Evolutionary conservation across 2,329 filamentous ascomycete genomes (phyloP).

Genomic region (Coleophoma crateriformis): DNA sequence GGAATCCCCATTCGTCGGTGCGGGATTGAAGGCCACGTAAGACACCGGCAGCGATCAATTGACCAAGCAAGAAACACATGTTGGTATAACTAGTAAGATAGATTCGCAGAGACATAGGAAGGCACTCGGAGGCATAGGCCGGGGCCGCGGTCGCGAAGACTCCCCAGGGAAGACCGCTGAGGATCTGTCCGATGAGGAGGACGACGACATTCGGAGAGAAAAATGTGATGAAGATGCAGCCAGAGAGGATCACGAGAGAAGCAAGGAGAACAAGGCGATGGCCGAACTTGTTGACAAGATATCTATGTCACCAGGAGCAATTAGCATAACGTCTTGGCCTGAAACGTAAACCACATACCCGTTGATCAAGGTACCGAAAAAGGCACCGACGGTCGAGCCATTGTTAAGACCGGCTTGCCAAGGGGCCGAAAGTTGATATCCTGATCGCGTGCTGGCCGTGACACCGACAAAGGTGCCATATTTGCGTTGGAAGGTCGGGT

Average conservation of each 20-base stretch:
- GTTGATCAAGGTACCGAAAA: constrained; percentile 40
- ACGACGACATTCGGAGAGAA: constrained; percentile 38
- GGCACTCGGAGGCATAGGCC: constrained; percentile 17
- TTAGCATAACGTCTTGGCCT: too few relatives aligned
- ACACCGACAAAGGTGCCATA: constrained; percentile 25
- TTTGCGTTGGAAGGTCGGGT: constrained; percentile 21
- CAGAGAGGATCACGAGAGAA: constrained; percentile 34
- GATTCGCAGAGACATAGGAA: constrained; percentile 28
- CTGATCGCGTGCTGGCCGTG: constrained; percentile 9
- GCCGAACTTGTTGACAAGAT: background rate
- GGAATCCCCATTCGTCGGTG: constrained; percentile 4
- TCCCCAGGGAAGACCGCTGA: constrained; percentile 41
- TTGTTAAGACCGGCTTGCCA: constrained; percentile 26
- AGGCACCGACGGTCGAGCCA: constrained; percentile 24
- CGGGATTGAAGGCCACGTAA: too few relatives aligned
- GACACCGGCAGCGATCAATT: too few relatives aligned
- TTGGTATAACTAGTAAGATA: constrained; percentile 37
- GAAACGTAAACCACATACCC: constrained; percentile 16
- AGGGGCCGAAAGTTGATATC: constrained; percentile 19
- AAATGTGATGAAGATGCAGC: constrained; percentile 41
- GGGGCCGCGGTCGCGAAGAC: constrained; percentile 36
- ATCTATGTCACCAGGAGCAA: background rate
- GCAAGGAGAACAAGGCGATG: constrained; percentile 37
- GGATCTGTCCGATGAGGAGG: constrained; percentile 40
- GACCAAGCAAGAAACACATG: constrained; percentile 40